A percentile compares a stretch with the other conserved stretches of the same genome.
These are phyloP conservation scores for Groenewaldozyma tartarivorans DNA, from an alignment of 805 yeast species.

Conservation along the genomic window DNA sequence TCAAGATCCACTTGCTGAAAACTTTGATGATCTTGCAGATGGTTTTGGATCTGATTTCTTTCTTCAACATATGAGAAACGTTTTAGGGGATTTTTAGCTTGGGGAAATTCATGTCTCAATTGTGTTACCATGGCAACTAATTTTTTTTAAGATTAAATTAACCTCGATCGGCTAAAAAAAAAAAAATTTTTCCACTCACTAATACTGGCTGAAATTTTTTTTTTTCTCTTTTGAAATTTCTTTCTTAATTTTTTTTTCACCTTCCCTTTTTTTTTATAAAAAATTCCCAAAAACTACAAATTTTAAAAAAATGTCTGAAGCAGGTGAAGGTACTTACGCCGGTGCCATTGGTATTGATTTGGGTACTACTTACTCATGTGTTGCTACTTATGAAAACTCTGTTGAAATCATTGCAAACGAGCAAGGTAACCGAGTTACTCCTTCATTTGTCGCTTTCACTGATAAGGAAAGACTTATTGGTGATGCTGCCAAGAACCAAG, in stretches of 20 bases:
- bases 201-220: constrained; percentile 1
- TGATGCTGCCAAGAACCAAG: constrained; percentile 97
- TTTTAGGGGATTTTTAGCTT: too few relatives aligned
- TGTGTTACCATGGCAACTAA: too few relatives aligned
- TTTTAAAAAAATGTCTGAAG: constrained; percentile 20
- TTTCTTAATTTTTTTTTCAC: constrained; percentile 3
- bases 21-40: too few relatives aligned
- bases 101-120: too few relatives aligned
- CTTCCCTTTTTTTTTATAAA: constrained; percentile 2
- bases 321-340: constrained; percentile 92
- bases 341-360: constrained; percentile 99
- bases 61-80: too few relatives aligned
- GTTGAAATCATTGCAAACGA: constrained; percentile 96
- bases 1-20: too few relatives aligned
- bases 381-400: constrained; percentile 86
- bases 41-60: too few relatives aligned
- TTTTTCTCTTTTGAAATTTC: constrained; percentile 4
- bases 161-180: not conserved
- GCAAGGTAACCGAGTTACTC: constrained; percentile 98
- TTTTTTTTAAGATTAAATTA: not conserved
- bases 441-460: constrained; percentile 92
- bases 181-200: constrained; percentile 6
- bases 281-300: constrained; percentile 1
- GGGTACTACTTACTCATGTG: constrained; percentile 95
- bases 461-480: constrained; percentile 89